Conservation (phyloP, 2,329 filamentous ascomycete genomes). For the Alternaria gaisen region DNA sequence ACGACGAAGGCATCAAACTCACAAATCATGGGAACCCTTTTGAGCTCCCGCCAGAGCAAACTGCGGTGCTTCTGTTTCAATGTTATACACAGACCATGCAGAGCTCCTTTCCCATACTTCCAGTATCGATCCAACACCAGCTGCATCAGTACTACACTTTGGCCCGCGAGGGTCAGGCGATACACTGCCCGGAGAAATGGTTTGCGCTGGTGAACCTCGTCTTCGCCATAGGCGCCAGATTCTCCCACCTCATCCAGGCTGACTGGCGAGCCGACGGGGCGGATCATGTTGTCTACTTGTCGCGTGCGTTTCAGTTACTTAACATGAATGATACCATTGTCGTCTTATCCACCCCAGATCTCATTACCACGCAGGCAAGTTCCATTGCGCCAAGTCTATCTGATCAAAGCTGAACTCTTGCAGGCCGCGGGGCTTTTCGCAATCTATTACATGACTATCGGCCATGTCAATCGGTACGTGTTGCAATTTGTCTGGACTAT, state of each 20-base stretch:
- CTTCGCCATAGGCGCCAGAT: constrained; percentile 51
- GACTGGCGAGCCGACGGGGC: constrained; percentile 25
- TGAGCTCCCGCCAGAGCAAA: constrained; percentile 22
- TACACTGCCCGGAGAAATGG: constrained; percentile 33
- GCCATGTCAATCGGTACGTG: constrained; percentile 39
- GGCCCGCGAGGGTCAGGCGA: constrained; percentile 1
- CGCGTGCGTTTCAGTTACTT: constrained; percentile 26
- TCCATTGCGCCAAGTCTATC: constrained; percentile 17
- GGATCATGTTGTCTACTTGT: constrained; percentile 47
- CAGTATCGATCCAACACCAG: constrained; percentile 8
- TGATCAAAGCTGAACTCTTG: not conserved
- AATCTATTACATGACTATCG: constrained; percentile 48
- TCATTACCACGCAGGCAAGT: constrained; percentile 17
- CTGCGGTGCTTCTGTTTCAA: constrained; percentile 30
- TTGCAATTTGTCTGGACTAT: no score
- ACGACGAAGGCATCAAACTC: constrained; percentile 30
- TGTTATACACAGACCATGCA: constrained; percentile 43
- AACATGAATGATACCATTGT: constrained; percentile 30
- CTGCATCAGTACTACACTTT: constrained; percentile 18
- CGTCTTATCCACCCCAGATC: constrained; percentile 34
- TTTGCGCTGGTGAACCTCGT: constrained; percentile 50
- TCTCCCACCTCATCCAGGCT: constrained; percentile 38
- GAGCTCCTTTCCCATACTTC: constrained; percentile 35
- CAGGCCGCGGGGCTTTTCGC: constrained; percentile 40
- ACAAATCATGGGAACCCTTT: constrained; percentile 13